A percentile compares a stretch with the other conserved stretches of the same genome.
Evolutionary conservation across 1,139 yeast species (phyloP).

Genomic region (Diutina neorugosa): DNA sequence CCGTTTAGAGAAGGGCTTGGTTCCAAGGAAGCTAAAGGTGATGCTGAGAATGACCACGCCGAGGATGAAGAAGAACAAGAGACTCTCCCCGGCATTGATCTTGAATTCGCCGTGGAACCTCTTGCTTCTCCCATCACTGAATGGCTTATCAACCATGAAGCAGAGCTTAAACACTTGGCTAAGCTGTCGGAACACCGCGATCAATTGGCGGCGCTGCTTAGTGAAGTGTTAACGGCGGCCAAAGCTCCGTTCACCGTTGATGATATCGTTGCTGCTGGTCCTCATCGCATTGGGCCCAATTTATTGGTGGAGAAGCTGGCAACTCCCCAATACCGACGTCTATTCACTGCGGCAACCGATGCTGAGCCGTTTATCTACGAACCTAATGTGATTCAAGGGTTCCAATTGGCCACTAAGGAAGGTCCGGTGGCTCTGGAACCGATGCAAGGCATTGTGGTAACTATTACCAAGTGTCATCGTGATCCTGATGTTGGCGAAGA

Average conservation of each 20-base stretch:
- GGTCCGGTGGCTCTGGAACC: conserved; percentile 91
- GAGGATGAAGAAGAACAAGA: conserved; percentile 18
- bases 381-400: conserved; percentile 67
- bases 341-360: conserved; percentile 8
- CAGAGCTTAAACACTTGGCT: conserved; percentile 14
- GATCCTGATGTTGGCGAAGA: conserved; percentile 16
- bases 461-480: conserved; percentile 14
- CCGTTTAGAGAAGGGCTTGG: conserved; percentile 84
- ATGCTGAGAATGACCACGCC: conserved; percentile 11
- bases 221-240: conserved; percentile 1
- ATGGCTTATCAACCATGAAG: conserved; percentile 38
- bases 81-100: conserved; percentile 15
- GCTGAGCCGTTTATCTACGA: conserved; percentile 35
- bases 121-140: conserved; percentile 39
- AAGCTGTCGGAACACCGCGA: conserved; percentile 18
- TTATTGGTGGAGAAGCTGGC: conserved; percentile 46
- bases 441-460: conserved; percentile 64
- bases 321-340: conserved; percentile 21
- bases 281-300: conserved; percentile 68
- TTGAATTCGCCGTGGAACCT: conserved; percentile 43
- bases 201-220: conserved; percentile 7
- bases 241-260: conserved; percentile 18
- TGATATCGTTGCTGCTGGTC: conserved; percentile 61
- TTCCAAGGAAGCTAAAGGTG: conserved; percentile 10
- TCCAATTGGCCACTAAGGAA: conserved; percentile 67